phyloP scores from a whole-genome alignment of 2,329 filamentous ascomycete genomes.

The Xylariaceae sp. region DNA sequence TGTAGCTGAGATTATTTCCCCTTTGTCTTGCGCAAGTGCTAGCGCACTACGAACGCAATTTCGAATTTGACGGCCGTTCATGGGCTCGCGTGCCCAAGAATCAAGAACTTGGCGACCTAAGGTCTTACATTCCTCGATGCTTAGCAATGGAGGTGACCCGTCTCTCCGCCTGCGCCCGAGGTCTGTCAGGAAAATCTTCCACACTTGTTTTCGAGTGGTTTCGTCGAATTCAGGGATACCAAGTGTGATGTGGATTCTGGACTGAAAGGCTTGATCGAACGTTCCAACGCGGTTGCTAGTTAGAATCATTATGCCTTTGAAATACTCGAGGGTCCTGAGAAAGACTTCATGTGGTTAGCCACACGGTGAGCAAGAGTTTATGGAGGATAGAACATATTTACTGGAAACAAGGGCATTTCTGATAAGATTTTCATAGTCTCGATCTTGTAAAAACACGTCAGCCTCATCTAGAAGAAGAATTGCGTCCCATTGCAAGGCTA shows the following conservation, averaged over 20 bases:
- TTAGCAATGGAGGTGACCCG: too few species aligned
- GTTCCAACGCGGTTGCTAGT: conserved; percentile 24
- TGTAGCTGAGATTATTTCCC: too few species aligned
- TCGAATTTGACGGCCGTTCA: too few species aligned
- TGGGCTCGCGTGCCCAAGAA: too few species aligned
- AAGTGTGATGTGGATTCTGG: conserved; percentile 26
- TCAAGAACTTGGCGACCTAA: too few species aligned
- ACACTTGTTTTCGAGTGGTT: too few species aligned
- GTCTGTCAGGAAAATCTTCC: too few species aligned
- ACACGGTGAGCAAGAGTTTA: neutral
- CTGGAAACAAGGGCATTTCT: conserved; percentile 26
- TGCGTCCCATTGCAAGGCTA: conserved; percentile 12
- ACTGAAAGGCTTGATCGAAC: conserved; percentile 26
- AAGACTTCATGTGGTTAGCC: conserved; percentile 11
- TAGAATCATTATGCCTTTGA: conserved; percentile 23
- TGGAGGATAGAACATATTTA: neutral
- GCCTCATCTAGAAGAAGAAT: conserved; percentile 17
- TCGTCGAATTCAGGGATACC: too few species aligned
- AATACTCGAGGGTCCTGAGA: conserved; percentile 23
- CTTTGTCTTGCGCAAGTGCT: too few species aligned
- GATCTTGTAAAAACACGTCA: conserved; percentile 12
- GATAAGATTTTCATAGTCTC: conserved; percentile 11
- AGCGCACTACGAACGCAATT: too few species aligned
- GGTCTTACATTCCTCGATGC: too few species aligned
- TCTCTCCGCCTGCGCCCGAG: too few species aligned